Evolutionary conservation across 75 land plant genomes (phyloP).

Genomic region (Cupressus sempervirens): DNA sequence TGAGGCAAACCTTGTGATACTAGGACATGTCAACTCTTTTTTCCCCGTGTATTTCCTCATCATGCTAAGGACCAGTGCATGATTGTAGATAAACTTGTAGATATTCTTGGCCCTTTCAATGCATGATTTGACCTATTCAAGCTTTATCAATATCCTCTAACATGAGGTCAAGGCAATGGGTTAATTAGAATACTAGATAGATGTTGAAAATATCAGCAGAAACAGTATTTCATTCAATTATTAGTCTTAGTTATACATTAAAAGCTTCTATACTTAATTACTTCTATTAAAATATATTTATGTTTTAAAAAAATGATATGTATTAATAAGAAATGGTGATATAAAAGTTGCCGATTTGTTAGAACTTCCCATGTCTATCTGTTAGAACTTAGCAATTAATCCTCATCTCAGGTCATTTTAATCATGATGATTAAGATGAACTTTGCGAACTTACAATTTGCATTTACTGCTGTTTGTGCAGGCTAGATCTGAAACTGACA

Average conservation of each 20-base stretch:
- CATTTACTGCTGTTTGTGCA: not conserved
- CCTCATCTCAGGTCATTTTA: not conserved
- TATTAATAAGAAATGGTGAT: not conserved
- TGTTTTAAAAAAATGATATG: not conserved
- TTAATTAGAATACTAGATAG: not conserved
- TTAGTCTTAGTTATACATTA: not conserved
- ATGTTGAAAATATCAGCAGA: not conserved
- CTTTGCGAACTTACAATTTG: not conserved
- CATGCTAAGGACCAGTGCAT: no score
- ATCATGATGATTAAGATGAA: not conserved
- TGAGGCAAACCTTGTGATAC: no score
- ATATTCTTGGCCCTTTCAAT: no score
- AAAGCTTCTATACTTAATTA: not conserved
- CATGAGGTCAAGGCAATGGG: no score
- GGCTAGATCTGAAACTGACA: constrained; percentile 27
- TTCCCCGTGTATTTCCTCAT: no score
- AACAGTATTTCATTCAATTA: not conserved
- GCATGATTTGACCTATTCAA: no score
- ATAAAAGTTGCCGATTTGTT: not conserved
- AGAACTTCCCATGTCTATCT: not conserved
- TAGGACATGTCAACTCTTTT: no score
- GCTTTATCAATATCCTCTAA: no score
- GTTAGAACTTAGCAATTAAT: not conserved
- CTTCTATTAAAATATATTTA: not conserved
- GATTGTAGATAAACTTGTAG: no score